phyloP scores from a whole-genome alignment of 2,329 filamentous ascomycete species.

The Penicillium concentricum region DNA sequence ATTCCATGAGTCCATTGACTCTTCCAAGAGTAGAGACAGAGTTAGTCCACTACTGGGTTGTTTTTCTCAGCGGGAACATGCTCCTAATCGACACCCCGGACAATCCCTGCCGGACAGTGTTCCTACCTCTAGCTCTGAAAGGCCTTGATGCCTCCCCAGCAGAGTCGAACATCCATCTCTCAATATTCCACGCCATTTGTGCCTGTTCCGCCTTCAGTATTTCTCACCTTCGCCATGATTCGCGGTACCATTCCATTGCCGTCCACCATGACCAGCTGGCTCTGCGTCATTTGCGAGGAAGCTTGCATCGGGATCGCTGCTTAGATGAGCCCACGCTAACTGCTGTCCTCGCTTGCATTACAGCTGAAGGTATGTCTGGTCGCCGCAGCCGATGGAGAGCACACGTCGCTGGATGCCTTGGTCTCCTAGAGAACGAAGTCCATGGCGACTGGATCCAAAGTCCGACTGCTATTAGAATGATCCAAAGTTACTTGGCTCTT shows the following conservation, averaged over 20 bases:
- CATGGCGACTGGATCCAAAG: slow-evolving; percentile 19
- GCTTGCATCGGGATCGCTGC: slow-evolving; percentile 11
- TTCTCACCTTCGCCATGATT: slow-evolving; percentile 26
- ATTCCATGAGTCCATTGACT: slow-evolving; percentile 8
- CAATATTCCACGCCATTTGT: slow-evolving; percentile 32
- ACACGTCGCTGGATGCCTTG: slow-evolving; percentile 23
- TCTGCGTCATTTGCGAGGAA: slow-evolving; percentile 28
- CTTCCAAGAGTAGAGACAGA: slow-evolving; percentile 21
- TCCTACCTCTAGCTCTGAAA: slow-evolving; percentile 24
- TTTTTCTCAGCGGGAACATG: slow-evolving; percentile 31
- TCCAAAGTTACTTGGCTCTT: slow-evolving; percentile 31
- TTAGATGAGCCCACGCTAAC: slow-evolving; percentile 20
- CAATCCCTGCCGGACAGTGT: slow-evolving; percentile 31
- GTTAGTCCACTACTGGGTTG: slow-evolving; percentile 31
- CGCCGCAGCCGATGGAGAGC: slow-evolving; percentile 25
- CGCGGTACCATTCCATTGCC: slow-evolving; percentile 26
- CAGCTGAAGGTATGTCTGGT: slow-evolving; percentile 28
- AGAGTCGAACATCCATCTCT: slow-evolving; percentile 27
- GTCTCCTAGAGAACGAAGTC: slow-evolving; percentile 23
- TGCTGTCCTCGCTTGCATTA: slow-evolving; percentile 21
- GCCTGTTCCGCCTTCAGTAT: slow-evolving; percentile 26
- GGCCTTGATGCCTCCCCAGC: slow-evolving; percentile 10
- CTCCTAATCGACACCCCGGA: slow-evolving; percentile 29
- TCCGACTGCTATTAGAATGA: slow-evolving; percentile 17
- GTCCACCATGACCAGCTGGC: slow-evolving; percentile 31